Evolutionary conservation across 495 filamentous ascomycete genomes (phyloP).

Genomic region (Melanomma pulvis-pyrius): DNA sequence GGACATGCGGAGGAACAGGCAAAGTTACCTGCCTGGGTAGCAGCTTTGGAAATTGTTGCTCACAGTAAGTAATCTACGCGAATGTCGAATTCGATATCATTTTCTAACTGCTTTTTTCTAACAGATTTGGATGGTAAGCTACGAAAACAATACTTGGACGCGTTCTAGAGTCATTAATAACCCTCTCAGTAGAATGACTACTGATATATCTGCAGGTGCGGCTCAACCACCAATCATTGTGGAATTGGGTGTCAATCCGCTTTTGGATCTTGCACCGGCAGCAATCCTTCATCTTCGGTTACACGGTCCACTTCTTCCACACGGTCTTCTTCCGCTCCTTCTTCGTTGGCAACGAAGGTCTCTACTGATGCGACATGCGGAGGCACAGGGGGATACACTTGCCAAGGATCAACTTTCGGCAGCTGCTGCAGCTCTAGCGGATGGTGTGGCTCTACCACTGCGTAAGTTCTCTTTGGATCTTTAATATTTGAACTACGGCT

Average conservation of each 20-base stretch:
- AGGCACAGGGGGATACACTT: conserved; percentile 9
- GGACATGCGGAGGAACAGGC: conserved; percentile 4
- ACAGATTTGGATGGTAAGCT: neutral
- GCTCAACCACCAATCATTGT: conserved; percentile 8
- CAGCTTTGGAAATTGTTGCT: conserved; percentile 12
- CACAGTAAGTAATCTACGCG: neutral
- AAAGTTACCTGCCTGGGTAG: neutral
- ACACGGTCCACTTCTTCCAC: neutral
- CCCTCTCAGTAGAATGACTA: neutral
- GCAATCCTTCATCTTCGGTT: neutral
- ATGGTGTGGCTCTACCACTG: conserved; percentile 12
- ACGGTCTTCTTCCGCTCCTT: conserved; percentile 1
- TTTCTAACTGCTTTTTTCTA: neutral
- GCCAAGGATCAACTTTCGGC: conserved; percentile 5
- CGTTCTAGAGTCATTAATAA: neutral
- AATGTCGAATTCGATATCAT: neutral
- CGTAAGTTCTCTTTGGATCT: neutral
- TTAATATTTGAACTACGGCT: neutral
- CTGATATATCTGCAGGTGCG: conserved; percentile 5
- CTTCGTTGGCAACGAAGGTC: conserved; percentile 2
- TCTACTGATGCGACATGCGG: conserved; percentile 7
- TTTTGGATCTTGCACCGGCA: conserved; percentile 8
- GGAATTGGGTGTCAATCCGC: conserved; percentile 7
- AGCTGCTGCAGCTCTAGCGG: conserved; percentile 16
- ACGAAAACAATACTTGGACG: neutral